Base-by-base conservation (phyloP, 108 stramenopile genomes). In the Asterionellopsis glacialis region DNA sequence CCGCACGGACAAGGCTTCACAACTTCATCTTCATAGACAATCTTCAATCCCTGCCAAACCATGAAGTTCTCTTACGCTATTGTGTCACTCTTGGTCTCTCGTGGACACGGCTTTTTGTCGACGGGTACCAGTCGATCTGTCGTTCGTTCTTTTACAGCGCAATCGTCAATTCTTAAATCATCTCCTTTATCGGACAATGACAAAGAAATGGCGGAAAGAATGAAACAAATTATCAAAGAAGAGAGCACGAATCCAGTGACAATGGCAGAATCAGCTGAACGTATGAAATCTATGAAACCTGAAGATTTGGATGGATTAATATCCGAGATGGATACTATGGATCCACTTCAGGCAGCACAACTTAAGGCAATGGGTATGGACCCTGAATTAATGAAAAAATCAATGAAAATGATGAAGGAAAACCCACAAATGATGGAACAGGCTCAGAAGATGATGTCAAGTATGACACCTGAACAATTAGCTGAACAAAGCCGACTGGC, bases 391-490 rank as follows among this genome's bases (percentile, higher is more conserved):
- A 83, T 87, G 85, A 66, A 74, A 12, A 57, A 75, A 16, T 73
- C 77, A n/a, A 76, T 87, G 82, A 64, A 79, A 59, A 81, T 83
- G 79, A 87, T 87, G 85, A 80, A 74, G 26, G 74, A 79, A 9
- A 87, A 83, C 59, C 85, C 85, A 40, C 39, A 66, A 57, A 87
- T 87, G 82, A 75, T 84, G 66, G 64, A 63, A 23, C 68, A 62
- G 3, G 78, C 75, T 11, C 71, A 72, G 72, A 77, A 87, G 40
- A 59, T 87, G 9, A 87, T 87, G 85, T 48, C 66, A 39, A 77
- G 61, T 39, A 82, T 83, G 81, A 82, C 68, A 11, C 81, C 81
- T 0, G 76, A 83, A 42, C 71, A 82, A 63, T 54, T 83, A 57
- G 42, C 84, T 63, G 68, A 79, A 45, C 80, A 87, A 58, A 79